Base-by-base conservation (phyloP, 805 yeast species). In the Limtongozyma cylindracea region DNA sequence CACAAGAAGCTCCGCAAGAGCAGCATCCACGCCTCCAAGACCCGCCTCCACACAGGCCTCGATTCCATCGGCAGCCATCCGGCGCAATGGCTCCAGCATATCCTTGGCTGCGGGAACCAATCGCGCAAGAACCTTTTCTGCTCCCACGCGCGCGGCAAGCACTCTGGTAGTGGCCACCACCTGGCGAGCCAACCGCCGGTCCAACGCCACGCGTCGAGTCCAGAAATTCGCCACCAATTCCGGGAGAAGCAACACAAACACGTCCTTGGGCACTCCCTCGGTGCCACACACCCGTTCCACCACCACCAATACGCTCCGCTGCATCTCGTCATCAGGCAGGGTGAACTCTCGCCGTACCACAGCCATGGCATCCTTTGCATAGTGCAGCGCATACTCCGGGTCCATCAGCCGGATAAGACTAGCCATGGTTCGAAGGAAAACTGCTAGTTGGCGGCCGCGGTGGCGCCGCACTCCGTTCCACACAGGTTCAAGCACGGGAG, bases 251-350 rank as follows among this genome's bases (percentile, higher is more conserved):
- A 63, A 61, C 5, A 49, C 53, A 19, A 49, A 45, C 28, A 59
- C 63, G 13, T 41, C 42, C 10, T 47, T 50, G 8, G 66, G 54
- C 9, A 76, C 52, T 8, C 63, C 62, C 8, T 60, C 66, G 2
- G 73, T 51, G 2, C 60, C 42, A 9, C 77, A 63, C 31, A 88
- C 62, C 27, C 60, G 67, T 24, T 59, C 68, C 15, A 82, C 46
- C 6, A 76, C 74, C 15, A 55, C 47, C 26, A 88, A 41, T 3
- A 82, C 71, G 0, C 80, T 59, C 27, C 59, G 59, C 33, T 63
- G 65, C 84, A 82, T 73, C 21, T 80, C 93, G 28, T 74, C 91
- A 35, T 78, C 93, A 0, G 88, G 80, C 1, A 91, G 62, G 17
- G 49, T 41, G 32, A 78, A 74, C 41, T 82, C 91, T 24, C 88